phyloP scores from a whole-genome alignment of 768 basidiomycete genomes.

The Scleroderma citrinum region DNA sequence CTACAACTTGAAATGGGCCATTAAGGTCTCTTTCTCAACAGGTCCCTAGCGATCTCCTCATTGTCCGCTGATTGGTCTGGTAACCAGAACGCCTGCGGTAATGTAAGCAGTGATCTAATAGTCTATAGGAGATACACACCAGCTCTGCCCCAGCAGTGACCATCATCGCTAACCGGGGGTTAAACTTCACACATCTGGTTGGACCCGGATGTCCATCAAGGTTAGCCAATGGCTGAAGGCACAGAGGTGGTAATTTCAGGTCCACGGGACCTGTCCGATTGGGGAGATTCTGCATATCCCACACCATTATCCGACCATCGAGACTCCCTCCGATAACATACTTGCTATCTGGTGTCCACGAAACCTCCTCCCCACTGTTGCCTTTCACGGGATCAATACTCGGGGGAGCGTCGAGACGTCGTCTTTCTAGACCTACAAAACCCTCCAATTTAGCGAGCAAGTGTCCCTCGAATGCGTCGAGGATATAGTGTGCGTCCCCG shows the following conservation, averaged over 20 bases:
- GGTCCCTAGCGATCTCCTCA: constrained; percentile 65
- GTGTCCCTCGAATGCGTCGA: constrained; percentile 86
- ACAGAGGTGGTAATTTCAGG: constrained; percentile 44
- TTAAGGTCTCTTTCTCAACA: constrained; percentile 50
- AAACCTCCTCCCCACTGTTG: constrained; percentile 87
- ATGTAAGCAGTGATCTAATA: constrained; percentile 5
- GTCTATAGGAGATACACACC: constrained; percentile 34
- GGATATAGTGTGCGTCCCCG: constrained; percentile 84
- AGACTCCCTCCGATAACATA: constrained; percentile 81
- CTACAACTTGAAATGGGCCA: background rate
- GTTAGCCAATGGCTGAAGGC: constrained; percentile 42
- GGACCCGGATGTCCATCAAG: constrained; percentile 82
- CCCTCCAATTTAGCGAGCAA: constrained; percentile 84
- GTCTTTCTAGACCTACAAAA: constrained; percentile 75
- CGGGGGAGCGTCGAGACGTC: constrained; percentile 40
- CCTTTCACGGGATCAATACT: constrained; percentile 70
- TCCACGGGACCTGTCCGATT: constrained; percentile 47
- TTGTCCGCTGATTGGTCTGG: constrained; percentile 62
- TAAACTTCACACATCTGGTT: constrained; percentile 82
- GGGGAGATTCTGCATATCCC: constrained; percentile 75
- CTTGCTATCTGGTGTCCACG: constrained; percentile 93
- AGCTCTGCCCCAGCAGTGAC: constrained; percentile 77
- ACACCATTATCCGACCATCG: constrained; percentile 79
- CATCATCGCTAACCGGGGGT: constrained; percentile 87
- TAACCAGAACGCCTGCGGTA: constrained; percentile 52